Conservation (phyloP, 108 stramenopile species). For the Skeletonema costatum region DNA sequence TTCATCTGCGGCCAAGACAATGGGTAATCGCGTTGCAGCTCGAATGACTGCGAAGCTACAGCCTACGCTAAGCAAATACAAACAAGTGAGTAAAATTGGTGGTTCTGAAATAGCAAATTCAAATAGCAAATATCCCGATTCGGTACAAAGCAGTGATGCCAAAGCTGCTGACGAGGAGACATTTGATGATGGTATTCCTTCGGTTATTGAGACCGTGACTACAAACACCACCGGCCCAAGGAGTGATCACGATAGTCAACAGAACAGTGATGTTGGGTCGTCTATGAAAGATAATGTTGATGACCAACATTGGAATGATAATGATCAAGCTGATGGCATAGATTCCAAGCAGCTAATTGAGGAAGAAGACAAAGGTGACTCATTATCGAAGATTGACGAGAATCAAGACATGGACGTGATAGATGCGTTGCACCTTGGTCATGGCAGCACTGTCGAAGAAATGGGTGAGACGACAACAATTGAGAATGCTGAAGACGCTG, state of each 20-base stretch:
- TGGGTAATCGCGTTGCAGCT: not conserved
- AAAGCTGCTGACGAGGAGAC: not conserved
- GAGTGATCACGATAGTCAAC: not conserved
- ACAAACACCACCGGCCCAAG: not conserved
- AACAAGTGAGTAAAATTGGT: not conserved
- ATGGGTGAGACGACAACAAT: not conserved
- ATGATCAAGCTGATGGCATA: not conserved
- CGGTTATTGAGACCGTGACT: not conserved
- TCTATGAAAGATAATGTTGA: not conserved
- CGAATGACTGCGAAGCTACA: not conserved
- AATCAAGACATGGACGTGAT: not conserved
- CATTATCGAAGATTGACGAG: not conserved
- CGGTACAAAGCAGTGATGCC: not conserved
- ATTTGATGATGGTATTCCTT: not conserved
- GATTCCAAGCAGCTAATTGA: not conserved
- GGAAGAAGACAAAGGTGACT: not conserved
- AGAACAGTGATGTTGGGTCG: not conserved
- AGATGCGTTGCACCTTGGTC: not conserved
- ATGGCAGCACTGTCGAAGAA: not conserved
- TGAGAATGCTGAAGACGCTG: not conserved
- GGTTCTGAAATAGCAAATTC: not conserved
- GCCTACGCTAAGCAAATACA: not conserved
- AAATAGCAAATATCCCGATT: not conserved
- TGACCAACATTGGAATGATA: not conserved
- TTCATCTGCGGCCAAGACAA: not conserved